Percentiles rank a stretch among this genome's conserved stretches.
phyloP scores from a whole-genome alignment of 345 rosid species.

The Rhodamnia rubescens region DNA sequence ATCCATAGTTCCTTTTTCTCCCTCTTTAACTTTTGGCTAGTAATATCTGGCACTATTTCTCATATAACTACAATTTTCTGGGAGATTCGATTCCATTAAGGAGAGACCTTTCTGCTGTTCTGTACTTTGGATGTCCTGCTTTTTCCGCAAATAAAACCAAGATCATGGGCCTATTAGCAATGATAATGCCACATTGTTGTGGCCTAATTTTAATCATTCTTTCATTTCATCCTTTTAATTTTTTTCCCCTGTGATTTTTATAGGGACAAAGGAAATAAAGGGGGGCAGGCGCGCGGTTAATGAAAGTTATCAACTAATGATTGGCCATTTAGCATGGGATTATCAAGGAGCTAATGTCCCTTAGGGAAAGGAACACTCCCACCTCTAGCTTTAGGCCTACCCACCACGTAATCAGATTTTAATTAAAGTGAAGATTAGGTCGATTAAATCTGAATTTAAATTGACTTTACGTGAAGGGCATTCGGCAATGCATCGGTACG shows the following conservation, averaged over 20 bases:
- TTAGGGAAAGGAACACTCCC: not conserved
- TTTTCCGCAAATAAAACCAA: not conserved
- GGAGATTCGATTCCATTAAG: not conserved
- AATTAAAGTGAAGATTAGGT: not conserved
- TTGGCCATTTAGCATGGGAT: constrained; percentile 5
- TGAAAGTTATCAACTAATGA: constrained; percentile 10
- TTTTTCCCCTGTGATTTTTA: not conserved
- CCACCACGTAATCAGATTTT: not conserved
- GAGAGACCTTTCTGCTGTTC: not conserved
- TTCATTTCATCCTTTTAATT: not conserved
- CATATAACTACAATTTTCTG: not conserved
- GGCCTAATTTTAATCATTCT: constrained; percentile 7
- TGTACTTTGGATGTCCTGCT: not conserved
- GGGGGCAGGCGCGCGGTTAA: not conserved
- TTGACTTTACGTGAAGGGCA: not conserved
- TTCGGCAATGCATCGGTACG: not conserved
- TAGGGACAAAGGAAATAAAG: not conserved
- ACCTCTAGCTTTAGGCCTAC: not conserved
- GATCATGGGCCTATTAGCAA: constrained; percentile 1
- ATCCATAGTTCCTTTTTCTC: not conserved
- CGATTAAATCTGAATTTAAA: not conserved
- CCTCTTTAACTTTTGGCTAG: not conserved
- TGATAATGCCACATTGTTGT: constrained; percentile 34
- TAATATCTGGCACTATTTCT: not conserved
- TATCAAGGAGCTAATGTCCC: not conserved